Base-by-base conservation (phyloP, 2,329 filamentous ascomycete species). In the Thielaviopsis musarum region DNA sequence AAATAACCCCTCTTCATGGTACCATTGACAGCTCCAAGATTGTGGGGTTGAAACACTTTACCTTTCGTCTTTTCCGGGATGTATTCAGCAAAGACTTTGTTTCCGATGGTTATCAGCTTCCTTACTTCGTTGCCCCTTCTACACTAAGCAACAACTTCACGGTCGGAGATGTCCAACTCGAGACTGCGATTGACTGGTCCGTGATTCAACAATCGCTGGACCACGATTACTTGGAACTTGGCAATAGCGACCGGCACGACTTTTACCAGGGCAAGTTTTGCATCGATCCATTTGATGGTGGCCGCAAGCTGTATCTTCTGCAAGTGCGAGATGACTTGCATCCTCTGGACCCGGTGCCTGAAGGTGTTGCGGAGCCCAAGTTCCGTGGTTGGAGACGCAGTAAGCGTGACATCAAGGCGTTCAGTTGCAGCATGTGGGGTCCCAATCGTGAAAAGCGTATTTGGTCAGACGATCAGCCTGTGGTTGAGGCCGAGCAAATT, bases 21-120 rank as follows among this genome's bases (percentile, higher is more conserved):
- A 66, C 74, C 0, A 64, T 90, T 0, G 12, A 69, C 0, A 63
- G 82, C 0, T 69, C 71, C 0, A 65, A 72, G 0, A 66, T 71
- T 0, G 67, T 75, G 0, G 68, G 73, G 1, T 68, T 97, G n/a
- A 83, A 82, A 0, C 70, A 69, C 0, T 95, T 93, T 67, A 95
- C 88, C 0, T 72, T 94, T 49, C 77, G 79, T 4, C 70, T 94
- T 0, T 96, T 94, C 69, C 73, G 80, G 17, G 89, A 97, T 65
- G 74, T 96, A 0, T 97, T 95, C 73, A 91, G 90, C 69, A 98
- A 98, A 69, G 76, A 77, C 2, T 98, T 88, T 66, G 82, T 87
- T 55, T 74, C 79, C 0, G 75, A 82, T 17, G 65, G 75, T 0
- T 70, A 76, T 0, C 81, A 84, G 28, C 78, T 95, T 68, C 85